Percentiles rank a stretch among this genome's conserved stretches.
Conservation (phyloP, 495 filamentous ascomycete species). For the Oidiodendron maius region DNA sequence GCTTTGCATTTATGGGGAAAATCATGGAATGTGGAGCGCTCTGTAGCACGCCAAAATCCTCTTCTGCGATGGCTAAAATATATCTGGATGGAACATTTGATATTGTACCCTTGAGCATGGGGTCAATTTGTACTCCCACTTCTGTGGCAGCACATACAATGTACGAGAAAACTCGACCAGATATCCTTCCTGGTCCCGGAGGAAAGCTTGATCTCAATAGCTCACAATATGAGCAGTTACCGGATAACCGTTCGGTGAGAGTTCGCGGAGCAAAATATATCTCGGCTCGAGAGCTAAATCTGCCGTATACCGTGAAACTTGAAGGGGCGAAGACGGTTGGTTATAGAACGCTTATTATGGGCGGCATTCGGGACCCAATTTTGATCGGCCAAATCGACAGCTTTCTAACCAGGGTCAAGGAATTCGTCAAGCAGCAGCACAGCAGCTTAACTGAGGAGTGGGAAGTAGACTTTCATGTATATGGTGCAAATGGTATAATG, state of each 20-base stretch:
- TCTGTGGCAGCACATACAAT: conserved; percentile 44
- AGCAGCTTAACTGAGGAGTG: conserved; percentile 74
- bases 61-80: conserved; percentile 29
- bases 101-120: conserved; percentile 28
- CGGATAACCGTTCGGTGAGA: conserved; percentile 31
- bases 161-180: conserved; percentile 44
- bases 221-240: conserved; percentile 29
- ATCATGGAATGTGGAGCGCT: conserved; percentile 44
- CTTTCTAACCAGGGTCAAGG: neutral
- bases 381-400: conserved; percentile 1
- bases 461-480: conserved; percentile 59
- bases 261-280: conserved; percentile 23
- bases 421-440: conserved; percentile 45
- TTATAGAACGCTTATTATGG: conserved; percentile 39
- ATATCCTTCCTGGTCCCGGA: conserved; percentile 38
- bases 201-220: conserved; percentile 34
- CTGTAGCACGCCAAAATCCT: conserved; percentile 38
- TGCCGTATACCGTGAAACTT: conserved; percentile 38
- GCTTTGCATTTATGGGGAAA: conserved; percentile 41
- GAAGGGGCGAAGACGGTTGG: conserved; percentile 35
- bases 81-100: conserved; percentile 13
- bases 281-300: neutral
- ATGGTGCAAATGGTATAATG: conserved; percentile 70
- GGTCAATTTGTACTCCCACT: conserved; percentile 31
- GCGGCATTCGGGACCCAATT: conserved; percentile 25